phyloP scores from a whole-genome alignment of 2,329 filamentous ascomycete species.

The Cryoendolithus antarcticus region DNA sequence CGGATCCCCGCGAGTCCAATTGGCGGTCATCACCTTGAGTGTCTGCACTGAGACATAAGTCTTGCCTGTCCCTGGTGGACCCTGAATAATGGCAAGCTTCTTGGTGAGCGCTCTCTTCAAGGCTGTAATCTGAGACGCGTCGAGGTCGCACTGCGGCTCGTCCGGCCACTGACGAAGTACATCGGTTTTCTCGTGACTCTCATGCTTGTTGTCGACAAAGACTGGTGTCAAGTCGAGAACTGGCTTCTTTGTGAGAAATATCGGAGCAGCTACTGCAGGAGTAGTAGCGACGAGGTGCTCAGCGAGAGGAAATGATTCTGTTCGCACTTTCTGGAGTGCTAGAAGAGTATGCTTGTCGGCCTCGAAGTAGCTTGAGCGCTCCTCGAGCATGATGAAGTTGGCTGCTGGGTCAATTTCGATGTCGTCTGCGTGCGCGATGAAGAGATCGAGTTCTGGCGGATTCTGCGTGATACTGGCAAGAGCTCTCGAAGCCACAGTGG shows the following conservation, averaged over 20 bases:
- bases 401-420: conserved; percentile 55
- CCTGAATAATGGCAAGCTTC: conserved; percentile 65
- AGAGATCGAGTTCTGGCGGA: conserved; percentile 63
- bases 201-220: conserved; percentile 18
- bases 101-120: conserved; percentile 59
- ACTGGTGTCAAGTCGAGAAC: conserved; percentile 34
- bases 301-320: conserved; percentile 44
- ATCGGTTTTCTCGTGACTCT: conserved; percentile 36
- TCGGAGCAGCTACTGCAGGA: conserved; percentile 35
- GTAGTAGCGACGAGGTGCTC: conserved; percentile 47
- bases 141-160: conserved; percentile 40
- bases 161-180: conserved; percentile 44
- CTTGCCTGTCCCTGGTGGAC: conserved; percentile 69
- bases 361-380: conserved; percentile 64
- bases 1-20: conserved; percentile 42
- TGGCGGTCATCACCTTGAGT: conserved; percentile 52
- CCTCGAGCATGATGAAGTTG: conserved; percentile 69
- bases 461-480: conserved; percentile 50
- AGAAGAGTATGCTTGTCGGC: conserved; percentile 59
- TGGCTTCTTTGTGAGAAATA: conserved; percentile 40
- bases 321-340: conserved; percentile 54
- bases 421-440: too few relatives aligned
- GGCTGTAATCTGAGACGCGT: conserved; percentile 58
- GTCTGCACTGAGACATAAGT: conserved; percentile 69
- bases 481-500: conserved; percentile 58